phyloP scores from a whole-genome alignment of 169 alveolate genomes.

The Plasmodium vivax region DNA sequence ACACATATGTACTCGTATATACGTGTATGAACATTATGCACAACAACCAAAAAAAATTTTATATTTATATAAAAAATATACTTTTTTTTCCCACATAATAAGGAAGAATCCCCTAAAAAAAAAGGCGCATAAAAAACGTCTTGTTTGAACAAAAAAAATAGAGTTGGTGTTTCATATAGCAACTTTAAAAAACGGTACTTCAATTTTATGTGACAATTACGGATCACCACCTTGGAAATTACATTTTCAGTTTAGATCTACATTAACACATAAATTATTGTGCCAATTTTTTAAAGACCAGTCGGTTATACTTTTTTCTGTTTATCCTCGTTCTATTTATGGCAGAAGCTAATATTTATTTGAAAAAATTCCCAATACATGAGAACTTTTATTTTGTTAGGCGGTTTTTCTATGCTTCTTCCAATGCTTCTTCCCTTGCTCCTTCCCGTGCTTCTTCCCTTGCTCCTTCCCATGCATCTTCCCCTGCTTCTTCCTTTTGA shows the following conservation, averaged over 20 bases:
- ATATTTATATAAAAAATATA: no score
- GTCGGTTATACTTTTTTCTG: background rate
- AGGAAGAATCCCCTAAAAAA: background rate
- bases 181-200: background rate
- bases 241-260: background rate
- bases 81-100: no score
- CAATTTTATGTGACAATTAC: no score
- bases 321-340: background rate
- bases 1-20: background rate
- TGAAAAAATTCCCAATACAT: background rate
- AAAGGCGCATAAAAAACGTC: background rate
- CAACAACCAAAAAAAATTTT: background rate
- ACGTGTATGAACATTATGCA: background rate
- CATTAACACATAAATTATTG: background rate
- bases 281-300: background rate
- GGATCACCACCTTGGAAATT: background rate
- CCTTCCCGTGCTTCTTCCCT: background rate
- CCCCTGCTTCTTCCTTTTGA: background rate
- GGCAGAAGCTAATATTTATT: background rate
- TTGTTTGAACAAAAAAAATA: background rate
- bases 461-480: no score
- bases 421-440: background rate
- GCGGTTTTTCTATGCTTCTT: background rate
- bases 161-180: background rate
- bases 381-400: no score